Evolutionary conservation across 192 early-diverging fungal genomes (phyloP).

Genomic region (Obelidium mucronatum): DNA sequence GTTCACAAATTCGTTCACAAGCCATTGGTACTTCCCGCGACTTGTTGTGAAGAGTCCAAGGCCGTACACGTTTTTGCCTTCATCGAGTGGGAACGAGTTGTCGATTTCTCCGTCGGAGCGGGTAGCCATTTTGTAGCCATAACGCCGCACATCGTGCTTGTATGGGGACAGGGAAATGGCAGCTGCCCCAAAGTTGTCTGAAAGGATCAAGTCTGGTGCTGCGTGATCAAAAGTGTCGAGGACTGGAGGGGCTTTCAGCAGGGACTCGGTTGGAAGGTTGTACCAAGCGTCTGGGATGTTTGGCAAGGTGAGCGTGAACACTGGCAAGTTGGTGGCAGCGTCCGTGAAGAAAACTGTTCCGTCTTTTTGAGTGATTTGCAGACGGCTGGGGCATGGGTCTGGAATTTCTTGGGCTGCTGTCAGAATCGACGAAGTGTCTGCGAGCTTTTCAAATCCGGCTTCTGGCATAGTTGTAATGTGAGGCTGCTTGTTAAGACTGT

Average conservation of each 20-base stretch:
- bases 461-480: too few species aligned
- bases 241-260: not conserved
- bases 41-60: not conserved
- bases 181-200: too few species aligned
- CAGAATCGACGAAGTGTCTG: too few species aligned
- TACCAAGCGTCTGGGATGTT: too few species aligned
- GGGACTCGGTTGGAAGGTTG: not conserved
- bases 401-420: too few species aligned
- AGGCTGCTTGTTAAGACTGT: too few species aligned
- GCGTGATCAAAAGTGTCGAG: not conserved
- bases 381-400: too few species aligned
- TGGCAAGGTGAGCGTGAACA: too few species aligned
- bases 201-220: not conserved
- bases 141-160: not conserved
- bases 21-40: constrained; percentile 1
- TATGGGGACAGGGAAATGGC: not conserved
- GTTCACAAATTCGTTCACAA: not conserved
- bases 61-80: not conserved
- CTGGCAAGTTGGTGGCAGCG: too few species aligned
- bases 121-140: not conserved
- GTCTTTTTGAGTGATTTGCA: too few species aligned
- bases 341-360: too few species aligned
- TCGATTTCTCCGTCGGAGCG: not conserved
- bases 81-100: not conserved
- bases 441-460: too few species aligned